Conservation (phyloP, 768 basidiomycete genomes). For the Leccinum boreale region DNA sequence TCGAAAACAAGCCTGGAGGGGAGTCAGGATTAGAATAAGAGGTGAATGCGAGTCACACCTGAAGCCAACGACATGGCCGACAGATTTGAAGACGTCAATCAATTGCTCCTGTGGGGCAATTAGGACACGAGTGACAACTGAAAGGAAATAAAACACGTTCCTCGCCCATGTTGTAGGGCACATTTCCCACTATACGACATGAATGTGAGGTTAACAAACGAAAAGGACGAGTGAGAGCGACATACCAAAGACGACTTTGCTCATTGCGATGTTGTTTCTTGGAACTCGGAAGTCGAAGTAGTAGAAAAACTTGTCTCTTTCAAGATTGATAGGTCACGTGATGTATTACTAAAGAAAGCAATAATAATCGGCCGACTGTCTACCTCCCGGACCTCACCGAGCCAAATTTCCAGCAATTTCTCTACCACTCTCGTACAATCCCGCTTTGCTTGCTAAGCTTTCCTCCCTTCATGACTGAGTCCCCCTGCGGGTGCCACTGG, state of each 20-base stretch:
- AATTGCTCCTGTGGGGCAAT: conserved; percentile 59
- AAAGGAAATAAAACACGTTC: conserved; percentile 26
- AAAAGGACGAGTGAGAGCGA: neutral
- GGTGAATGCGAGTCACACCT: conserved; percentile 45
- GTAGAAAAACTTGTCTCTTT: neutral
- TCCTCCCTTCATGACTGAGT: neutral
- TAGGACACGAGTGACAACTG: neutral
- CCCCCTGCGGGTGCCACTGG: neutral
- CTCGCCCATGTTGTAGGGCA: conserved; percentile 88
- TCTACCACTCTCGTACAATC: neutral
- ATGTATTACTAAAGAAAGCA: neutral
- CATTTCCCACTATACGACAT: conserved; percentile 66
- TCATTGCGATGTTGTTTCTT: conserved; percentile 37
- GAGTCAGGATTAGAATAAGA: conserved; percentile 3
- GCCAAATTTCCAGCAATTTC: conserved; percentile 2
- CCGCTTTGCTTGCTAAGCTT: neutral
- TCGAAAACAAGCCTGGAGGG: conserved; percentile 74
- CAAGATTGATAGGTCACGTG: neutral
- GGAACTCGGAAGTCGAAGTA: neutral
- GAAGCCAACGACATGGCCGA: conserved; percentile 87
- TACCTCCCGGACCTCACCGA: neutral
- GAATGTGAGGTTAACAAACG: neutral
- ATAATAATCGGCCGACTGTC: neutral
- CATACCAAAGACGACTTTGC: conserved; percentile 73
- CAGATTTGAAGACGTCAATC: conserved; percentile 84